Evolutionary conservation across 2,329 filamentous ascomycete genomes (phyloP).

Genomic region (Rutstroemia sydowiana): DNA sequence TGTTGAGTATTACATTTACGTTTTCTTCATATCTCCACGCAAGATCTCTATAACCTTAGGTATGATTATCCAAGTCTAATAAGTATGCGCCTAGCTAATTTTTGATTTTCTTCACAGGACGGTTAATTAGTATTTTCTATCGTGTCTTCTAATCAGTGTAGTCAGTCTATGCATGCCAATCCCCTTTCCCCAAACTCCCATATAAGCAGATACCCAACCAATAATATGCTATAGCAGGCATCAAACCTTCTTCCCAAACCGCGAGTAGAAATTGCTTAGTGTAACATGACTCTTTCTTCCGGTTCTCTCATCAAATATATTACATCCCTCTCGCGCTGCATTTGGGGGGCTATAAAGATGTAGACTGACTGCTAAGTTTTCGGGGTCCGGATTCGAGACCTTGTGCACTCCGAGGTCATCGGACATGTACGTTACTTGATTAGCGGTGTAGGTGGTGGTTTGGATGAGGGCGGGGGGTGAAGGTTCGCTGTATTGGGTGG

Average conservation of each 20-base stretch:
- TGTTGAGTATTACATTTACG: too few relatives aligned
- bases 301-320: slow-evolving; percentile 71
- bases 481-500: slow-evolving; percentile 32
- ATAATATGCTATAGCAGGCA: not conserved
- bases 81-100: too few relatives aligned
- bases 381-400: slow-evolving; percentile 64
- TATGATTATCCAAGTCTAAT: too few relatives aligned
- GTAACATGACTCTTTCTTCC: slow-evolving; percentile 65
- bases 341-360: slow-evolving; percentile 89
- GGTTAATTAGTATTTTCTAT: too few relatives aligned
- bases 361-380: slow-evolving; percentile 73
- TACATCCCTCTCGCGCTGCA: slow-evolving; percentile 73
- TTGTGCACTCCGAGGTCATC: slow-evolving; percentile 83
- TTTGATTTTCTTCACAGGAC: too few relatives aligned
- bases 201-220: not conserved
- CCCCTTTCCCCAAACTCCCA: not conserved
- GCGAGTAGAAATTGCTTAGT: slow-evolving; percentile 66
- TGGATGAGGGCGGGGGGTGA: slow-evolving; percentile 57
- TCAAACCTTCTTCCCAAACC: slow-evolving; percentile 36
- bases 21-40: too few relatives aligned
- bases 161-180: not conserved
- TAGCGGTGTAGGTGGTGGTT: slow-evolving; percentile 59
- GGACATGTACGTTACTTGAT: slow-evolving; percentile 83
- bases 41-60: too few relatives aligned
- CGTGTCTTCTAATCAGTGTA: too few relatives aligned